A percentile compares a stretch with the other conserved stretches of the same genome.
Evolutionary conservation across 2,329 filamentous ascomycete species (phyloP).

Genomic region (Colletotrichum truncatum): DNA sequence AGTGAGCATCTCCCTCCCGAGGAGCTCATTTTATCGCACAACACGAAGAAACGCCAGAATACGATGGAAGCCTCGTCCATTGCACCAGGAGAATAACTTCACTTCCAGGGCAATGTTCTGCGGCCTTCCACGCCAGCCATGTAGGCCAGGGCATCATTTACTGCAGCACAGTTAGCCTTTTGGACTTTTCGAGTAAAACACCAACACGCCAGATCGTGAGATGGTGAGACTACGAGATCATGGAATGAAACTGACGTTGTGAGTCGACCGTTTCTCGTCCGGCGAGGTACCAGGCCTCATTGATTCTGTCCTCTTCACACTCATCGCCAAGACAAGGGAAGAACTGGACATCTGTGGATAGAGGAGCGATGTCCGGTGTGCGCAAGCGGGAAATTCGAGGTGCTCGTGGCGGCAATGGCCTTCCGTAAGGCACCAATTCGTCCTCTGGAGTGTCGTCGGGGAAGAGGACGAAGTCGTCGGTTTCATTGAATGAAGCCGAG

Average conservation of each 20-base stretch:
- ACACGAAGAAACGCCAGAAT: background rate
- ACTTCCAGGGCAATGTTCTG: background rate
- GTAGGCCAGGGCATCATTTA: conserved; percentile 26
- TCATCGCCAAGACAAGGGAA: conserved; percentile 26
- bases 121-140: conserved; percentile 5
- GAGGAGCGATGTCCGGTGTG: conserved; percentile 27
- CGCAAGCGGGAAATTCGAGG: conserved; percentile 21
- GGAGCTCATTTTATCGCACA: no score
- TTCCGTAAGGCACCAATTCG: background rate
- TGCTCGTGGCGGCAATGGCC: background rate
- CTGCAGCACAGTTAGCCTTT: conserved; percentile 15
- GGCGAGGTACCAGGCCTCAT: conserved; percentile 27
- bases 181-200: background rate
- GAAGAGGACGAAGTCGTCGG: conserved; percentile 22
- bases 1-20: no score
- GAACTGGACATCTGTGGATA: conserved; percentile 29
- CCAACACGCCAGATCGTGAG: background rate
- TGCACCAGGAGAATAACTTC: background rate
- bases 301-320: conserved; percentile 20
- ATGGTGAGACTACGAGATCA: no score
- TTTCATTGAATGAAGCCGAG: background rate
- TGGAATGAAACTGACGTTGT: conserved; percentile 14
- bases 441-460: background rate
- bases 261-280: conserved; percentile 8
- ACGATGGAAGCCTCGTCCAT: background rate